Conservation (phyloP, 2,329 filamentous ascomycete species). For the Botryosphaeria dothidea region DNA sequence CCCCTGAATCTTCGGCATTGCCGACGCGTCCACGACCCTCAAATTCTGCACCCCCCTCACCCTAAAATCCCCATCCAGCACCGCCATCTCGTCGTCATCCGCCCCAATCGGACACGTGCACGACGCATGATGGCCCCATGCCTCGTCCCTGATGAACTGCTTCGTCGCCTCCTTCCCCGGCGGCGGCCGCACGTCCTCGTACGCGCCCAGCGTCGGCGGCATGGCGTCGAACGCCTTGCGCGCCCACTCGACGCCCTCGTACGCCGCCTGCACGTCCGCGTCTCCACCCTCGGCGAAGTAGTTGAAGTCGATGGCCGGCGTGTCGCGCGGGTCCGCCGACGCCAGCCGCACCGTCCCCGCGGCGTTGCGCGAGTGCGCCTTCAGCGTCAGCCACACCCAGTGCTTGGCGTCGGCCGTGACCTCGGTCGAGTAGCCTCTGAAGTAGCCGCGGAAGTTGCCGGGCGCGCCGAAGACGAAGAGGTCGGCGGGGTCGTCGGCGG, state of each 20-base stretch:
- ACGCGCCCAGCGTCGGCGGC: conserved; percentile 47
- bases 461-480: conserved; percentile 56
- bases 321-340: conserved; percentile 63
- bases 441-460: conserved; percentile 57
- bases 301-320: conserved; percentile 56
- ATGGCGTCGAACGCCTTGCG: conserved; percentile 41
- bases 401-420: conserved; percentile 45
- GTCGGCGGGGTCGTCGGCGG: conserved; percentile 48
- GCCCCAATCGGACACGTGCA: conserved; percentile 58
- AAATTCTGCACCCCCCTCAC: conserved; percentile 58
- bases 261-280: conserved; percentile 54
- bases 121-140: conserved; percentile 56
- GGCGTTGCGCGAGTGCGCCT: conserved; percentile 63
- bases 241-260: conserved; percentile 57
- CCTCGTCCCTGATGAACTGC: conserved; percentile 31
- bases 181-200: conserved; percentile 33
- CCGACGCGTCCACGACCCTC: conserved; percentile 63
- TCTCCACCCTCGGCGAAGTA: conserved; percentile 49
- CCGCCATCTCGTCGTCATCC: conserved; percentile 54
- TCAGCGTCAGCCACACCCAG: conserved; percentile 57
- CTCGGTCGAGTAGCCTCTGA: conserved; percentile 53
- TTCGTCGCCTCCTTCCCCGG: conserved; percentile 43
- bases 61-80: conserved; percentile 58
- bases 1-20: conserved; percentile 59
- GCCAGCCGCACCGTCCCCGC: conserved; percentile 62